These are phyloP conservation scores for Hymenotorrendiella dingleyae DNA, from an alignment of 2,329 filamentous ascomycete species.

Conservation along the genomic window DNA sequence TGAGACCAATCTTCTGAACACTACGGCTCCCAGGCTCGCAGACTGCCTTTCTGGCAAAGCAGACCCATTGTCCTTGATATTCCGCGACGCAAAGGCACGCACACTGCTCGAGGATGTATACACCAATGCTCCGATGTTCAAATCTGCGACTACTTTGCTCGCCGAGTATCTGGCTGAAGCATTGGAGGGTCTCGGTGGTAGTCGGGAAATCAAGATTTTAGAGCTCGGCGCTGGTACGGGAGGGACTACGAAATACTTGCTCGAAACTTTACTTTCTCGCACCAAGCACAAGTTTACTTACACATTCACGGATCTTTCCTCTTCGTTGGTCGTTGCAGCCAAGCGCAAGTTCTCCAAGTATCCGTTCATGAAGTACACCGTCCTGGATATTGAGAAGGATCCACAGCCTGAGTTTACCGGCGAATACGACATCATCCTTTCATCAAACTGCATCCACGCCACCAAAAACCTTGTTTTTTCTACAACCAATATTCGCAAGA, in stretches of 20 bases:
- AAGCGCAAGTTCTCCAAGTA: constrained; percentile 18
- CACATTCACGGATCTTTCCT: constrained; percentile 39
- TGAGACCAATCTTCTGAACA: constrained; percentile 17
- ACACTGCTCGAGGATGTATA: constrained; percentile 23
- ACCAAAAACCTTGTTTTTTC: constrained; percentile 7
- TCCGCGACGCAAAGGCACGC: constrained; percentile 16
- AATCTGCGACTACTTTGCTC: constrained; percentile 6
- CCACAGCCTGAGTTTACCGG: constrained; percentile 5
- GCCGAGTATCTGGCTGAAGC: constrained; percentile 8
- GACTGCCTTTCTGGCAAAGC: constrained; percentile 18
- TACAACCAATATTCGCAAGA: constrained; percentile 4
- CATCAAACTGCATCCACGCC: constrained; percentile 20
- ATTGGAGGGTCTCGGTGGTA: not conserved
- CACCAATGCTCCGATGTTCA: constrained; percentile 18
- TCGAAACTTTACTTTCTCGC: constrained; percentile 24
- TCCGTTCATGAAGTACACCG: constrained; percentile 11
- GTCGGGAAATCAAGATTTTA: constrained; percentile 31
- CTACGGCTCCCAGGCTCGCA: constrained; percentile 16
- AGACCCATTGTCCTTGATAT: constrained; percentile 21
- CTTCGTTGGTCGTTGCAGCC: constrained; percentile 24
- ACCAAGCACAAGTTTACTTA: constrained; percentile 31
- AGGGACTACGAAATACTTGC: constrained; percentile 34
- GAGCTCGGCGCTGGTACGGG: constrained; percentile 41
- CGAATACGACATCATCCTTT: constrained; percentile 14
- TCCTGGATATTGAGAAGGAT: constrained; percentile 15